Conservation (phyloP, 352 stramenopile species). For the Phytopythium boreale region DNA sequence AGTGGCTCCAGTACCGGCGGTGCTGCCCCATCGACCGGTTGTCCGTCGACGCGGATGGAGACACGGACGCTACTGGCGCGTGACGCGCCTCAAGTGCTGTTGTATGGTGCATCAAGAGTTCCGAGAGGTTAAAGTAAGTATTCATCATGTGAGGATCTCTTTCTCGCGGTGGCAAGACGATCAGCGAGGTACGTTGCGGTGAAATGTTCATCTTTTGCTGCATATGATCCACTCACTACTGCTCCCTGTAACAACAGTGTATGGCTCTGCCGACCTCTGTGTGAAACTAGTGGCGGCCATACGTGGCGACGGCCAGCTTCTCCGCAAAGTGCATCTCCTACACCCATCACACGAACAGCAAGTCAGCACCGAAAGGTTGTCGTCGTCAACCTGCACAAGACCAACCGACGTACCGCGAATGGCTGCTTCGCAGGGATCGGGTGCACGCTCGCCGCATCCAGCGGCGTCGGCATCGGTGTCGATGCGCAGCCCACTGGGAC, state of each 20-base stretch:
- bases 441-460: constrained; percentile 46
- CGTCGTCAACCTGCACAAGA: not conserved
- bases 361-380: constrained; percentile 4
- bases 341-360: not conserved
- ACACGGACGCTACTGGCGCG: too few species aligned
- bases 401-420: constrained; percentile 34
- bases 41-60: constrained; percentile 10
- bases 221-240: too few species aligned
- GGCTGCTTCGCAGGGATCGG: constrained; percentile 37
- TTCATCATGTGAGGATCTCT: too few species aligned
- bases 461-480: constrained; percentile 13
- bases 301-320: constrained; percentile 54
- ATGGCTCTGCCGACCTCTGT: not conserved
- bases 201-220: not conserved
- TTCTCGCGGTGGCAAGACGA: too few species aligned
- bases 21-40: constrained; percentile 33
- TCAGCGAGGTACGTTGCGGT: not conserved
- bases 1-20: constrained; percentile 29
- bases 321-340: constrained; percentile 75
- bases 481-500: constrained; percentile 45
- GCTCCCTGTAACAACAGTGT: not conserved
- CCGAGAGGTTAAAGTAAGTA: too few species aligned
- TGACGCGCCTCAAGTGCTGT: not conserved
- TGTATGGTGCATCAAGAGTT: too few species aligned
- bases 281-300: constrained; percentile 15